Evolutionary conservation across 2,329 filamentous ascomycete species (phyloP), one percentile per base, ranked within the genome.

Genomic region (Ceratocystis albifundus): DNA sequence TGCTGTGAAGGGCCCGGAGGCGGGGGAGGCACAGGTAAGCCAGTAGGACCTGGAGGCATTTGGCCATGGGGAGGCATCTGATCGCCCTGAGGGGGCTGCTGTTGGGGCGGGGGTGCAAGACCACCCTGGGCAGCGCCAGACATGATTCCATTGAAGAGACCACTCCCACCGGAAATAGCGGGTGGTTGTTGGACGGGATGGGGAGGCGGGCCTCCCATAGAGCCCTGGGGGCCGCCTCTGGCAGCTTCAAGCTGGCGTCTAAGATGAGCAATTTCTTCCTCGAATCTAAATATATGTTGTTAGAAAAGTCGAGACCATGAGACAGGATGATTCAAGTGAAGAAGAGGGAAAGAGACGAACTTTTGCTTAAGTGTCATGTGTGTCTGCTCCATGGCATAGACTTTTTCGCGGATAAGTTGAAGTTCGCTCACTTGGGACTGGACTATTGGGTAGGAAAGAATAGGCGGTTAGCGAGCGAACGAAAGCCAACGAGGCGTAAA

Each of bases 111-210:
- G 71, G 96, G 86, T 68, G 89, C 90, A 69, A 90, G 88, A 69
- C 89, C 90, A 72, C 87, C 88, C 78, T 93, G 90, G 72, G 87
- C 89, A 69, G 83, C 85, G 70, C 93, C 93, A 66, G 92, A 86
- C 90, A 99, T 97, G 74, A 97, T 96, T 66, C 90, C 91, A 71
- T 90, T 91, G 74, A 99, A 97, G 50, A 97, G 82, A 73, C 95
- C 94, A 74, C 88, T 93, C 30, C 93, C 92, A 73, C 95, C 89
- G 32, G 91, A 90, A 71, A 97, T 89, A 62, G 90, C 92, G 45
- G 94, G 93, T 69, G 89, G 88, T 69, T 90, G 88, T 76, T 94
- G 90, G 55, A 88, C 90, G 68, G 84, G 84, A 70, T 94, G 89
- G 73, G 88, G 87, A 68, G 87, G 83, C 50, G 86, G 86, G 17